Base-by-base conservation (phyloP, 768 basidiomycete genomes). In the Mycena albidolilacea region DNA sequence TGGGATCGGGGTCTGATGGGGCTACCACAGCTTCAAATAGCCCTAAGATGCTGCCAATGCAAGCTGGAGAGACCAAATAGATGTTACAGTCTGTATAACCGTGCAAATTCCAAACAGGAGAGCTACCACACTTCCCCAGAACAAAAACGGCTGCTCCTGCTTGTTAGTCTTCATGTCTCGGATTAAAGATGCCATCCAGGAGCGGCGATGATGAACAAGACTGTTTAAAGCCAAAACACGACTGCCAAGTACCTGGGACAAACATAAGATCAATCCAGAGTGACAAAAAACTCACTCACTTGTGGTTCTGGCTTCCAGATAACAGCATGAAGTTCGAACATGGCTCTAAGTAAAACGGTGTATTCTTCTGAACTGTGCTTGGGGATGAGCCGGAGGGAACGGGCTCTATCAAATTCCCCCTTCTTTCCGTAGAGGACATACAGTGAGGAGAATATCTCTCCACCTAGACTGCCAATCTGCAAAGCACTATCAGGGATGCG, bases 51-150 rank as follows among this genome's bases (percentile, higher is more conserved):
- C 63, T n/a, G 21, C 46, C 63, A 64, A 52, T 37, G 63, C 63
- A 52, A 64, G 63, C 50, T 64, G 63, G 15, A 64, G 50, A 64
- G 63, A 15, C 63, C 63, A 64, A 19, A 64, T 35, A 38, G 63
- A 6, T 12, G 35, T 17, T 19, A 64, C 50, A n/a, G 50, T 54
- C 38, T 64, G 63, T 64, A 64, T 52, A 39, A 64, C 37, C 38
- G 63, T 64, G 63, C 63, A 64, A 38, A 64, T 64, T 11, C 63
- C 63, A 52, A 64, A 64, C 6, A 64, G 35, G 35, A 64, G 52
- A 39, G 50, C 63, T 14, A 35, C 63, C 38, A 64, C 23, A 35
- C 38, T 64, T 52, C 63, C 63, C 46, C 63, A 64, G 43, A 62
- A 62, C 15, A 62, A 62, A 41, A 62, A 48, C 46, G 61, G 61